Conservation (phyloP, 179 eudicot species). For the Vitellaria paradoxa region DNA sequence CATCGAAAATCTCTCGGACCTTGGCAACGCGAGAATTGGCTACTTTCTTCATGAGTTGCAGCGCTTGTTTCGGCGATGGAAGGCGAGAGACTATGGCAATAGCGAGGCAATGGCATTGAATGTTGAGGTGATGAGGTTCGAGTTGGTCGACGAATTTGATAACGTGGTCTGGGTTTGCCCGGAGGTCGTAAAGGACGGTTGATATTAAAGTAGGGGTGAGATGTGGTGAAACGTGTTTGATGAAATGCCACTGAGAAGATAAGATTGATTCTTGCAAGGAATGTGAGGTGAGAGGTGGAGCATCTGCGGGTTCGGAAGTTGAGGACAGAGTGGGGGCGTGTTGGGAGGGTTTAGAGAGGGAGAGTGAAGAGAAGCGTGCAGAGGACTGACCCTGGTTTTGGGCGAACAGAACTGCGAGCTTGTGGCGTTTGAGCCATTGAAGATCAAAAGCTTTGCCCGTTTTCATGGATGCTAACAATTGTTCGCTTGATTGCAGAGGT, state of each 20-base stretch:
- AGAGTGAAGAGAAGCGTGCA: slow-evolving; percentile 1
- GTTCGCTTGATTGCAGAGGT: too few relatives aligned
- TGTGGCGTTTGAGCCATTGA: neutral
- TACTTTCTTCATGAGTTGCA: slow-evolving; percentile 29
- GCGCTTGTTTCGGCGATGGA: slow-evolving; percentile 38
- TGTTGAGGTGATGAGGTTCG: slow-evolving; percentile 22
- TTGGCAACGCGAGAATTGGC: slow-evolving; percentile 17
- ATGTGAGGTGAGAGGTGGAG: slow-evolving; percentile 19
- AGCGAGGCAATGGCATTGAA: slow-evolving; percentile 40
- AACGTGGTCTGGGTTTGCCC: slow-evolving; percentile 37
- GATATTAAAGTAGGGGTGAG: slow-evolving; percentile 38
- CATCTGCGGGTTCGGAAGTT: neutral
- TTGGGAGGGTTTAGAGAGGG: slow-evolving; percentile 10
- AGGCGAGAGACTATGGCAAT: slow-evolving; percentile 40
- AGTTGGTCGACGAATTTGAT: slow-evolving; percentile 34
- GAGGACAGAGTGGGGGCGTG: neutral
- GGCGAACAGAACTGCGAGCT: neutral
- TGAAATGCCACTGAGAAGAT: slow-evolving; percentile 63
- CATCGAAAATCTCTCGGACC: slow-evolving; percentile 28
- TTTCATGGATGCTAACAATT: slow-evolving; percentile 10
- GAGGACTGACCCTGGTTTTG: slow-evolving; percentile 10
- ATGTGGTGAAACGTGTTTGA: slow-evolving; percentile 47
- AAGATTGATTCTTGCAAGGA: slow-evolving; percentile 32
- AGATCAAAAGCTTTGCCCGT: neutral
- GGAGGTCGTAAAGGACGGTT: slow-evolving; percentile 37